These are phyloP conservation scores for Leccinum fallax DNA, from an alignment of 1,284 basidiomycete species.

Conservation along the genomic window DNA sequence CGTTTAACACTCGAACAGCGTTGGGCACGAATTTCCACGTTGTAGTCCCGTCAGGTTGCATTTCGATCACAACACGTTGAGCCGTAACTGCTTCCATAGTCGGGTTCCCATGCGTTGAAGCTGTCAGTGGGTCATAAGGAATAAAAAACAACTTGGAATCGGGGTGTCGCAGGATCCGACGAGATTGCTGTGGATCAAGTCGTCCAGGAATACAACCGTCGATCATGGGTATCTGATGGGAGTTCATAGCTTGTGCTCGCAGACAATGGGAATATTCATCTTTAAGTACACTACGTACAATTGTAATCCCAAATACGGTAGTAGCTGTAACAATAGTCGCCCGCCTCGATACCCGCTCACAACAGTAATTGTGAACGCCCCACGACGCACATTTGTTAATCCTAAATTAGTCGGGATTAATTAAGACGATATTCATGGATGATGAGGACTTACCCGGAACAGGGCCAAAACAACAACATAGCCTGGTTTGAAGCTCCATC, in stretches of 20 bases:
- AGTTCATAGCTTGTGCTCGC: neutral
- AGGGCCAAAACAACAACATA: neutral
- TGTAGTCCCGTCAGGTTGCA: neutral
- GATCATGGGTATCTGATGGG: neutral
- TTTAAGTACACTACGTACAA: neutral
- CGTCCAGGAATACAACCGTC: neutral
- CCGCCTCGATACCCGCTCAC: neutral
- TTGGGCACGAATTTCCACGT: neutral
- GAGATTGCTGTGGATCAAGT: neutral
- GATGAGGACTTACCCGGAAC: neutral
- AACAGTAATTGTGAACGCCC: neutral
- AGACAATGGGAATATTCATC: neutral
- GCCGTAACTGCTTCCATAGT: neutral
- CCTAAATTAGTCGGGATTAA: neutral
- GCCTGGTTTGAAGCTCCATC: neutral
- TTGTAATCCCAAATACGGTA: neutral
- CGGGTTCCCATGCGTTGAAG: neutral
- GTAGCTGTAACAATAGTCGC: neutral
- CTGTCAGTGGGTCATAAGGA: neutral
- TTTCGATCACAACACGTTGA: neutral
- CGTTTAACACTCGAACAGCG: neutral
- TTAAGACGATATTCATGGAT: neutral
- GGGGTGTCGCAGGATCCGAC: neutral
- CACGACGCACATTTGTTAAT: neutral
- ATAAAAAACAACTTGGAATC: neutral